phyloP scores from a whole-genome alignment of 345 rosid genomes.

The Gossypium arboreum region DNA sequence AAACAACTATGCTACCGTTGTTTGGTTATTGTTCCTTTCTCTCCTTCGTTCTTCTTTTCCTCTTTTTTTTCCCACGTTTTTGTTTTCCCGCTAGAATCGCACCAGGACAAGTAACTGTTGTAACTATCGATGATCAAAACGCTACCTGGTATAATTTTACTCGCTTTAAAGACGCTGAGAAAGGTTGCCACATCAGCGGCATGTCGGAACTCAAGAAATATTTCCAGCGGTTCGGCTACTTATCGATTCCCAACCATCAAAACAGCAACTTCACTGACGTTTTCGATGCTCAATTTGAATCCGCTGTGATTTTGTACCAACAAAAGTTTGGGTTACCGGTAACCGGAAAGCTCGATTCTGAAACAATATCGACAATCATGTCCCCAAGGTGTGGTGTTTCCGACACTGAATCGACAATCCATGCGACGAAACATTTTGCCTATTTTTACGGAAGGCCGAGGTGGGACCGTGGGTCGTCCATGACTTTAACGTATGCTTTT shows the following conservation, averaged over 20 bases:
- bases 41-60: conserved; percentile 19
- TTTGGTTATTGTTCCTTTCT: conserved; percentile 26
- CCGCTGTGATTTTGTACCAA: conserved; percentile 58
- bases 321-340: conserved; percentile 55
- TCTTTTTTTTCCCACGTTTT: conserved; percentile 25
- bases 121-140: conserved; percentile 32
- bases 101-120: conserved; percentile 34
- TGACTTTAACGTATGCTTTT: conserved; percentile 62
- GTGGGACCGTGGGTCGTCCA: conserved; percentile 50
- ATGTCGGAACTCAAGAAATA: conserved; percentile 82
- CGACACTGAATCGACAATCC: conserved; percentile 34
- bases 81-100: conserved; percentile 40
- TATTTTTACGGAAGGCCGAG: conserved; percentile 69
- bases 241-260: conserved; percentile 20
- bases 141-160: conserved; percentile 71
- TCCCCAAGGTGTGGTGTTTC: conserved; percentile 81
- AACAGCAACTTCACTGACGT: conserved; percentile 42
- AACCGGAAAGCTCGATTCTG: conserved; percentile 62
- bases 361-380: conserved; percentile 53
- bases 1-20: conserved; percentile 37
- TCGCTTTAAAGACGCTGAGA: conserved; percentile 60
- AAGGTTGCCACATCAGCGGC: conserved; percentile 66
- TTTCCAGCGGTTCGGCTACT: conserved; percentile 80
- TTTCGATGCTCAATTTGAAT: conserved; percentile 53
- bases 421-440: conserved; percentile 47